Conservation (phyloP, 768 basidiomycete genomes). For the Tylopilus vinaceipallidus region DNA sequence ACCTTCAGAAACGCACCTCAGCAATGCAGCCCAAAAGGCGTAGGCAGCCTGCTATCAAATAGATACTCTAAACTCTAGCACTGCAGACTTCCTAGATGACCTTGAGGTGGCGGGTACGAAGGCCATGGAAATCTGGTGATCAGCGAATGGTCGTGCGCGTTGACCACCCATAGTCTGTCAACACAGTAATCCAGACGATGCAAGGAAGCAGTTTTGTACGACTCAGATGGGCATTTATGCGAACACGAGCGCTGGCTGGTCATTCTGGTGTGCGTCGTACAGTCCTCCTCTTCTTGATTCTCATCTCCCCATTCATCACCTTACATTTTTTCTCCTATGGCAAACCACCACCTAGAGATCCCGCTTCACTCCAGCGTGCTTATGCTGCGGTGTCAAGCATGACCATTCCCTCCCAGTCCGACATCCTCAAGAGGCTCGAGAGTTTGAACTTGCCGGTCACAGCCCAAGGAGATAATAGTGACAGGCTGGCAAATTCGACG, state of each 20-base stretch:
- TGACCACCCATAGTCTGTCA: slow-evolving; percentile 48
- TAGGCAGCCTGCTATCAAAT: too few relatives aligned
- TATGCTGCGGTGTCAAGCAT: slow-evolving; percentile 15
- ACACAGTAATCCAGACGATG: slow-evolving; percentile 44
- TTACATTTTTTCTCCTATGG: slow-evolving; percentile 56
- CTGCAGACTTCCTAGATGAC: too few relatives aligned
- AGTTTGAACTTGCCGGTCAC: neutral
- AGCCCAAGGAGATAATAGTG: neutral
- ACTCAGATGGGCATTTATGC: slow-evolving; percentile 59
- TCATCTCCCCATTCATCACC: too few relatives aligned
- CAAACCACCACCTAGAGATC: slow-evolving; percentile 21
- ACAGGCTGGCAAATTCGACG: slow-evolving; percentile 7
- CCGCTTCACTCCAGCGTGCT: slow-evolving; percentile 20
- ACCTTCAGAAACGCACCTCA: too few relatives aligned
- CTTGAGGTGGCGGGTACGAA: slow-evolving; percentile 25
- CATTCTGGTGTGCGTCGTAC: slow-evolving; percentile 59
- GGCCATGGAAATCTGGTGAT: slow-evolving; percentile 45
- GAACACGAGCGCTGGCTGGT: slow-evolving; percentile 58
- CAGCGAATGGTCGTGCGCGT: slow-evolving; percentile 52
- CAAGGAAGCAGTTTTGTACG: slow-evolving; percentile 51
- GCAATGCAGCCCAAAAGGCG: too few relatives aligned
- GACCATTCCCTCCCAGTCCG: slow-evolving; percentile 13
- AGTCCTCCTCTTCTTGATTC: too few relatives aligned
- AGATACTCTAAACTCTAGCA: too few relatives aligned
- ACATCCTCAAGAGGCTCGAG: slow-evolving; percentile 11